A percentile compares a stretch with the other conserved stretches of the same genome.
Conservation (phyloP, 345 rosid species). For the Aegle marmelos region DNA sequence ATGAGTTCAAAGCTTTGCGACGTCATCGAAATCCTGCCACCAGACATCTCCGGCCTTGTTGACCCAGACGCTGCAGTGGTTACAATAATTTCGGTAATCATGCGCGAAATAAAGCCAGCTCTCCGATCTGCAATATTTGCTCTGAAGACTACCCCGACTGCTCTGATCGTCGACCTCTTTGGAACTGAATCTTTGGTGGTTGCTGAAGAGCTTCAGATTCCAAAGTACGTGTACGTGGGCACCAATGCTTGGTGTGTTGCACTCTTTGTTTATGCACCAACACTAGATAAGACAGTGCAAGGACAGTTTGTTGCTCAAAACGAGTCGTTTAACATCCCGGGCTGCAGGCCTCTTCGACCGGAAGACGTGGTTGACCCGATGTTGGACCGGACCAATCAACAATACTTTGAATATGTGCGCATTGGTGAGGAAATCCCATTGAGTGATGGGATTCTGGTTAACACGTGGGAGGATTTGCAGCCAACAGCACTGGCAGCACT, state of each 20-base stretch:
- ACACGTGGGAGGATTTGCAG: conserved; percentile 61
- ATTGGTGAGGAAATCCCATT: conserved; percentile 3
- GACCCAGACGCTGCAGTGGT: conserved; percentile 24
- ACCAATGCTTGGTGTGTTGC: conserved; percentile 58
- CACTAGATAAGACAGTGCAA: conserved; percentile 30
- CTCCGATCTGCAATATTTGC: conserved; percentile 32
- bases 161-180: conserved; percentile 48
- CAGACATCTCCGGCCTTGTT: conserved; percentile 30
- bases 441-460: conserved; percentile 56
- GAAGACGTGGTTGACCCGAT: conserved; percentile 41
- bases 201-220: conserved; percentile 36
- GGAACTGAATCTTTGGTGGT: conserved; percentile 36
- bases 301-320: conserved; percentile 36
- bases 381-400: conserved; percentile 28
- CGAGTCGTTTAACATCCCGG: conserved; percentile 45
- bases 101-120: conserved; percentile 38
- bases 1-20: conserved; percentile 18
- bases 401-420: neutral
- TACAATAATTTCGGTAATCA: conserved; percentile 22
- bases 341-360: conserved; percentile 46
- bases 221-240: conserved; percentile 32
- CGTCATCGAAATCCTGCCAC: conserved; percentile 31
- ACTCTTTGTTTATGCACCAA: conserved; percentile 28
- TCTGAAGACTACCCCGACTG: conserved; percentile 33
- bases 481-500: conserved; percentile 37